Evolutionary conservation across 495 filamentous ascomycete species (phyloP), one percentile per base, ranked within the genome.

Genomic region (Hypoxylon crocopeplum): DNA sequence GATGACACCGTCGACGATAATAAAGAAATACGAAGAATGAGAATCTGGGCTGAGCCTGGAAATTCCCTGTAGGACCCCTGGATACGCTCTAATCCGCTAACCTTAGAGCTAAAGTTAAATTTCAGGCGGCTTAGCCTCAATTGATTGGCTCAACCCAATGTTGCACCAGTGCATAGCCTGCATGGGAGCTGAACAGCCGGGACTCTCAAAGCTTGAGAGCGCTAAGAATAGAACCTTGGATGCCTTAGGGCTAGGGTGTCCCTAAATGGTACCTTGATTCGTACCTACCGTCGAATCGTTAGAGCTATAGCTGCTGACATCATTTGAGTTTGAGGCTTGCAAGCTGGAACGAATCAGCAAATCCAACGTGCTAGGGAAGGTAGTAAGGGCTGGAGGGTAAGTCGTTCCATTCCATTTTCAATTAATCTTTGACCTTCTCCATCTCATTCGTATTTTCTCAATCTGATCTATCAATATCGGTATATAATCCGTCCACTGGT

Each of bases 131-230:
- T 56, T 56, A 53, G 48, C 46, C 53, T 63, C 17, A 63, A 63
- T 63, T 53, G 52, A 63, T 63, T 63, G 59, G 59, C 19, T 27
- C 51, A 8, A 27, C 11, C 33, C 25, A 7, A 5, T 29, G n/a
- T n/a, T n/a, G n/a, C n/a, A n/a, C n/a, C n/a, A 12, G 38, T 54
- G 60, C 48, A 54, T 54, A 58, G 53, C 60, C 53, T 54, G 44
- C 54, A 58, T 64, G n/a, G 34, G 48, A 64, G 60, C 49, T 59
- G 60, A 59, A 63, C 48, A 58, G 44, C 54, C 49, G 53, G 60
- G 32, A 48, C 29, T 44, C 24, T 12, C 27, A 20, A 58, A 64
- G 48, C 48, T 50, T 58, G 48, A 45, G 38, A 54, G 41, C 40
- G 13, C 60, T 64, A 64, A 64, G 48, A 64, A 64, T 64, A 64